A percentile compares a stretch with the other conserved stretches of the same genome.
These are phyloP conservation scores for Dioszegia crocea DNA, from an alignment of 768 basidiomycete genomes.

Conservation along the genomic window DNA sequence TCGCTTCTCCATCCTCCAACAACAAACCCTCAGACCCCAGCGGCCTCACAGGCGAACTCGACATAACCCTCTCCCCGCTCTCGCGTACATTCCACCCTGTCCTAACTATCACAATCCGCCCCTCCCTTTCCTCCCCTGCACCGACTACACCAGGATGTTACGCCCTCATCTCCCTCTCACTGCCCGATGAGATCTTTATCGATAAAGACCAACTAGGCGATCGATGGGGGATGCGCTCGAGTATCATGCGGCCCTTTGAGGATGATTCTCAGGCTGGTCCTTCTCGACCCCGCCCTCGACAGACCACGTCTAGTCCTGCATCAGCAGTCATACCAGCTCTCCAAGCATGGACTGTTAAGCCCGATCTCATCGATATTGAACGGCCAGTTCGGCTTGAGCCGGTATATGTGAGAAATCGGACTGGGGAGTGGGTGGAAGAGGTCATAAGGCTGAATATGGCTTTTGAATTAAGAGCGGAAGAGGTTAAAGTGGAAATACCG, in stretches of 20 bases:
- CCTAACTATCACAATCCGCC: neutral
- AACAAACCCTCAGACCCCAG: neutral
- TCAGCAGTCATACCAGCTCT: neutral
- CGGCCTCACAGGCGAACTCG: neutral
- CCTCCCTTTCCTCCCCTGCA: neutral
- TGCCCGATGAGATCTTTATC: slow-evolving; percentile 28
- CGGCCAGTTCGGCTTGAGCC: slow-evolving; percentile 7
- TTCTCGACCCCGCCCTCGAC: neutral
- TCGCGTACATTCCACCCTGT: slow-evolving; percentile 15
- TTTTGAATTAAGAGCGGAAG: neutral
- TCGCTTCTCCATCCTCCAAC: no score
- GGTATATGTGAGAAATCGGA: neutral
- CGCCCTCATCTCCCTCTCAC: slow-evolving; percentile 8
- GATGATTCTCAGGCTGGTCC: neutral
- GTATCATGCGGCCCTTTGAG: neutral
- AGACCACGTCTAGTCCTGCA: neutral
- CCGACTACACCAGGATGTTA: neutral
- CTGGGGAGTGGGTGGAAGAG: neutral
- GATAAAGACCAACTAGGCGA: slow-evolving; percentile 25
- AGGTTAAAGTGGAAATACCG: slow-evolving; percentile 18
- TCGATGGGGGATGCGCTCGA: neutral
- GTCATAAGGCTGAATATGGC: neutral
- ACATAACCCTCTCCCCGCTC: slow-evolving; percentile 5
- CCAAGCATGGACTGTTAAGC: slow-evolving; percentile 4
- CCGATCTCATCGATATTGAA: slow-evolving; percentile 21